Conservation (phyloP, 1,139 yeast genomes). For the Meyerozyma smithsonii region DNA sequence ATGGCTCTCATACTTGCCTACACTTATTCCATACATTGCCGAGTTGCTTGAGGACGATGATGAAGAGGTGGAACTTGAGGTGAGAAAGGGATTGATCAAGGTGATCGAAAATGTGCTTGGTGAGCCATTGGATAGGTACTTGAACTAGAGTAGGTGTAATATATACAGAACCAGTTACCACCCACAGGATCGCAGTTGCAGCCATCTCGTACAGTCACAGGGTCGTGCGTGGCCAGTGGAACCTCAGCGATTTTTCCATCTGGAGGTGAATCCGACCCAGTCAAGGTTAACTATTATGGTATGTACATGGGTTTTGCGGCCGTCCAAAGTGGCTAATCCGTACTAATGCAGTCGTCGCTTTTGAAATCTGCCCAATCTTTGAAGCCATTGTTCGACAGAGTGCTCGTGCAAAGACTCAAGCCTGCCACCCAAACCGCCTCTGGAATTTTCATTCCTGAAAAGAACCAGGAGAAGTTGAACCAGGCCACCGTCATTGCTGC, state of each 20-base stretch:
- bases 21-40: constrained; percentile 91
- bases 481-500: constrained; percentile 76
- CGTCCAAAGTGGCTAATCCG: neutral
- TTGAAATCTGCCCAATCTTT: constrained; percentile 84
- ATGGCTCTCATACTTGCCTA: constrained; percentile 90
- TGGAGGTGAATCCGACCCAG: neutral
- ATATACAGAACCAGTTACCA: no score
- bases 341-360: constrained; percentile 35
- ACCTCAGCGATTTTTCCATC: constrained; percentile 2
- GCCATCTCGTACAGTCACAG: neutral
- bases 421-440: constrained; percentile 91
- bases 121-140: constrained; percentile 87
- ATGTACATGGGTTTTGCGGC: neutral
- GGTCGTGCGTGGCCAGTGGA: constrained; percentile 1
- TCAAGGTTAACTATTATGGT: neutral
- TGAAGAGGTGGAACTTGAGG: constrained; percentile 87
- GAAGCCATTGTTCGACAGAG: constrained; percentile 92
- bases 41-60: constrained; percentile 94
- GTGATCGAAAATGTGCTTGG: constrained; percentile 91
- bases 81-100: constrained; percentile 85
- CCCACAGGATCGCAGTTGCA: no score
- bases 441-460: constrained; percentile 94
- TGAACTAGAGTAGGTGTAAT: constrained; percentile 39
- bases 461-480: constrained; percentile 90
- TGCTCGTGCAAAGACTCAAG: constrained; percentile 88